Evolutionary conservation across 768 basidiomycete species (phyloP).

Genomic region (Leccinum rimulosum): DNA sequence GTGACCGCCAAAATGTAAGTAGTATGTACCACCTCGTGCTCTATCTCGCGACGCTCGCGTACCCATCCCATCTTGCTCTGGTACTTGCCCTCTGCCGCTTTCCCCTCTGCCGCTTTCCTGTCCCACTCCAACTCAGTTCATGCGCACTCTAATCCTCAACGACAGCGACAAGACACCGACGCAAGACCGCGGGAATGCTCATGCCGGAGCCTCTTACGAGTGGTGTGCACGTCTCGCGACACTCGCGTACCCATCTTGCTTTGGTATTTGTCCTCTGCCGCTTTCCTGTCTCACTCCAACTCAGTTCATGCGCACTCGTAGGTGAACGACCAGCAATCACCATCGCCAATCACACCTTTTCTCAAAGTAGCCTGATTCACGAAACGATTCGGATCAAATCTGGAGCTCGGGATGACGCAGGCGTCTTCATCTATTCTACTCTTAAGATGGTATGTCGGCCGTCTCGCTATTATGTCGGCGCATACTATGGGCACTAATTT

Average conservation of each 20-base stretch:
- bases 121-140: too few species aligned
- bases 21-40: too few species aligned
- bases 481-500: slow-evolving; percentile 2
- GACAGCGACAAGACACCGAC: slow-evolving; percentile 54
- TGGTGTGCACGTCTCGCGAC: slow-evolving; percentile 53
- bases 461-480: background rate
- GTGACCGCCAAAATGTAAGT: too few species aligned
- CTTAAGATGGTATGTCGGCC: slow-evolving; percentile 82
- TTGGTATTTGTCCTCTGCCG: slow-evolving; percentile 37
- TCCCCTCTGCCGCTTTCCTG: too few species aligned
- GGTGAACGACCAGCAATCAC: slow-evolving; percentile 87
- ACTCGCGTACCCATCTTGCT: slow-evolving; percentile 49
- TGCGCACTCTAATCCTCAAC: too few species aligned
- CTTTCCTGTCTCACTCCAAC: slow-evolving; percentile 45
- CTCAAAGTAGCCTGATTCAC: slow-evolving; percentile 87
- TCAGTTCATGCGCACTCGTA: slow-evolving; percentile 57
- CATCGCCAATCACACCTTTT: slow-evolving; percentile 91
- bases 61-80: too few species aligned
- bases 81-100: too few species aligned
- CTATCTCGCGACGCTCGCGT: too few species aligned
- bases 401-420: slow-evolving; percentile 97
- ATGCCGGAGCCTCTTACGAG: slow-evolving; percentile 42
- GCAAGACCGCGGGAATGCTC: slow-evolving; percentile 63
- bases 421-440: slow-evolving; percentile 97
- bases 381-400: slow-evolving; percentile 99